These are phyloP conservation scores for Pseudogymnoascus sp. DNA, from an alignment of 2,329 filamentous ascomycete species.

Conservation along the genomic window DNA sequence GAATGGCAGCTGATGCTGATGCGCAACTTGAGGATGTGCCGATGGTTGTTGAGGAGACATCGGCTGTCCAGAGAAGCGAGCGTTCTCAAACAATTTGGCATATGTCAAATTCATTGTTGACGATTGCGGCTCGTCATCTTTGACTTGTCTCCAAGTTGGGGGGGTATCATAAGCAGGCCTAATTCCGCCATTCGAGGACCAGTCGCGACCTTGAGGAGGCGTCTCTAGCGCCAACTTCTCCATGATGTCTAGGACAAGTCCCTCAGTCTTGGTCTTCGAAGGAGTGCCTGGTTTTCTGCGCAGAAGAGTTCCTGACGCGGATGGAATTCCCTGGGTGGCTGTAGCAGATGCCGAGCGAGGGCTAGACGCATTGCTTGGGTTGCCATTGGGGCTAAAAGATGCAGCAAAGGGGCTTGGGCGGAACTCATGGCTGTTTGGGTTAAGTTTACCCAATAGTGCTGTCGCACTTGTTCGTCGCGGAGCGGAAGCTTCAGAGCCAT, in stretches of 20 bases:
- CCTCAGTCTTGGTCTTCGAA: slow-evolving; percentile 45
- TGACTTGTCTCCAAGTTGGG: slow-evolving; percentile 72
- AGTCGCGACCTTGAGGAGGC: slow-evolving; percentile 51
- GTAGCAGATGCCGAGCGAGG: slow-evolving; percentile 48
- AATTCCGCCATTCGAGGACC: slow-evolving; percentile 72
- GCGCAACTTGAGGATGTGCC: slow-evolving; percentile 64
- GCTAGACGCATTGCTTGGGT: slow-evolving; percentile 60
- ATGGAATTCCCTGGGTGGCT: slow-evolving; percentile 27
- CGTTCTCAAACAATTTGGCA: slow-evolving; percentile 68
- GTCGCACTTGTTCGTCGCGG: slow-evolving; percentile 45
- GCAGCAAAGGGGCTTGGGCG: slow-evolving; percentile 74
- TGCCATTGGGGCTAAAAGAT: slow-evolving; percentile 65
- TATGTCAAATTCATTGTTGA: slow-evolving; percentile 62
- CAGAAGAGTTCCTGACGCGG: slow-evolving; percentile 45
- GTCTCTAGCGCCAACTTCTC: slow-evolving; percentile 46
- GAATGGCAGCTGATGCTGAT: slow-evolving; percentile 76
- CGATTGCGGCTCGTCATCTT: slow-evolving; percentile 63
- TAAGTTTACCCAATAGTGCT: slow-evolving; percentile 50
- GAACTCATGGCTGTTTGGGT: slow-evolving; percentile 68
- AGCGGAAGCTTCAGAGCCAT: slow-evolving; percentile 45
- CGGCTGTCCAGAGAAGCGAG: slow-evolving; percentile 47
- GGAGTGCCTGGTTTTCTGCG: slow-evolving; percentile 62
- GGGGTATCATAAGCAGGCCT: slow-evolving; percentile 75
- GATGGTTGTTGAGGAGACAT: slow-evolving; percentile 63
- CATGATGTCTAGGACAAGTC: slow-evolving; percentile 55